Evolutionary conservation across 306 rosid genomes (phyloP), one percentile per base, ranked within the genome.

Genomic region (Fragaria ananassa): DNA sequence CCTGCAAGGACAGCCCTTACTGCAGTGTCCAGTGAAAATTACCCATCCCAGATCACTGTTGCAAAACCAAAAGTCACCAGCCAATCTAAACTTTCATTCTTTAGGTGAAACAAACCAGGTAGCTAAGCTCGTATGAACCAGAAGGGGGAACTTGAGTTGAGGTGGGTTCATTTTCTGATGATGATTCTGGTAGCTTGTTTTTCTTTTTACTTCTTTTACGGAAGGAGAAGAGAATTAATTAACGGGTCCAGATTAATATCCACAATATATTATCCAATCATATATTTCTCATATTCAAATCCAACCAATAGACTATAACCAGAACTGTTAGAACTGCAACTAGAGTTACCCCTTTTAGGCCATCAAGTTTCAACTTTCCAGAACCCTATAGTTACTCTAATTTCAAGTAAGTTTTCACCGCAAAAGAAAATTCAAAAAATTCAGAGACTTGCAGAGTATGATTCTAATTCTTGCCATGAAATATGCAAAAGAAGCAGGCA

Each of bases 341-440:
- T 18, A 41, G 44, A 67, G 23, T 57, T 37, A 50, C 57, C 74
- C 25, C 62, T 21, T 47, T 15, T 46, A 1, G 45, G 76, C 62
- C 63, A 37, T 78, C 61, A n/a, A 10, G 50, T 46, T 70, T 70
- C 42, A 31, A 44, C 50, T 69, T 58, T 78, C 49, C 15, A 60
- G 45, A 54, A 68, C 51, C 53, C 17, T 19, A 19, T 19, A 7
- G 12, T n/a, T 54, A 69, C 29, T 68, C 9, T 39, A 5, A 39
- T 39, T 39, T 39, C 42, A 39, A 39, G 50, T 54, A 23, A 62
- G 8, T 21, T 69, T 44, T 19, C 46, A 45, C 39, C 35, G 54
- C 35, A 77, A 58, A 58, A 34, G 61, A 61, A 1, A 56, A 10
- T 47, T 18, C 12, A 44, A 54, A 23, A 4, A 25, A 42, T 10